A percentile compares a stretch with the other conserved stretches of the same genome.
These are phyloP conservation scores for Lyophyllum shimeji DNA, from an alignment of 768 basidiomycete genomes.

Conservation along the genomic window DNA sequence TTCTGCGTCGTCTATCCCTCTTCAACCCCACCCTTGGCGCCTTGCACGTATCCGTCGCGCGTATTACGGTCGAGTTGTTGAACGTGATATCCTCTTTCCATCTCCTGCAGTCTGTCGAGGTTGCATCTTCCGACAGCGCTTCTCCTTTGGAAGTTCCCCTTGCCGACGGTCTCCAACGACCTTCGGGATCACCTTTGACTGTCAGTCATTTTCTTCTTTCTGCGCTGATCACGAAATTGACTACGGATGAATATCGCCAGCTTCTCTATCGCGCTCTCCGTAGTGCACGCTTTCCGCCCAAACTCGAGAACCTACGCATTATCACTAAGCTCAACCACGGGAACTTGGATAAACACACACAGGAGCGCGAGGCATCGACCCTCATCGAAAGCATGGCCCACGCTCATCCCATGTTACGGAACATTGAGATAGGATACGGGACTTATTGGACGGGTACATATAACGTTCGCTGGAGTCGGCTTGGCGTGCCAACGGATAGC, in stretches of 20 bases:
- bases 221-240: background rate
- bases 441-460: slow-evolving; percentile 33
- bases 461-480: slow-evolving; percentile 25
- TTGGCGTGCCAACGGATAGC: slow-evolving; percentile 14
- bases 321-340: slow-evolving; percentile 22
- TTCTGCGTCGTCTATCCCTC: slow-evolving; percentile 16
- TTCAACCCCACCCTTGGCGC: slow-evolving; percentile 18
- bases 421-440: slow-evolving; percentile 27
- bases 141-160: background rate
- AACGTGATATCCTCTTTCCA: slow-evolving; percentile 7
- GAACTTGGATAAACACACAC: slow-evolving; percentile 18
- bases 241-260: background rate
- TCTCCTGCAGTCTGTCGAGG: slow-evolving; percentile 5
- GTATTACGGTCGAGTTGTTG: slow-evolving; percentile 20
- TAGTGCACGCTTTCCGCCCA: slow-evolving; percentile 17
- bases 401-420: slow-evolving; percentile 17
- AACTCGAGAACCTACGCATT: slow-evolving; percentile 20
- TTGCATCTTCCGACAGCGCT: slow-evolving; percentile 12
- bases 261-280: slow-evolving; percentile 22
- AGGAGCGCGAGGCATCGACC: slow-evolving; percentile 22
- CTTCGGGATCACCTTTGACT: slow-evolving; percentile 6
- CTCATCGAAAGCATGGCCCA: slow-evolving; percentile 24
- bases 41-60: slow-evolving; percentile 21
- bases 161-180: background rate
- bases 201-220: background rate